Conservation (phyloP, 2,329 filamentous ascomycete species). For the Colletotrichum somersetense region DNA sequence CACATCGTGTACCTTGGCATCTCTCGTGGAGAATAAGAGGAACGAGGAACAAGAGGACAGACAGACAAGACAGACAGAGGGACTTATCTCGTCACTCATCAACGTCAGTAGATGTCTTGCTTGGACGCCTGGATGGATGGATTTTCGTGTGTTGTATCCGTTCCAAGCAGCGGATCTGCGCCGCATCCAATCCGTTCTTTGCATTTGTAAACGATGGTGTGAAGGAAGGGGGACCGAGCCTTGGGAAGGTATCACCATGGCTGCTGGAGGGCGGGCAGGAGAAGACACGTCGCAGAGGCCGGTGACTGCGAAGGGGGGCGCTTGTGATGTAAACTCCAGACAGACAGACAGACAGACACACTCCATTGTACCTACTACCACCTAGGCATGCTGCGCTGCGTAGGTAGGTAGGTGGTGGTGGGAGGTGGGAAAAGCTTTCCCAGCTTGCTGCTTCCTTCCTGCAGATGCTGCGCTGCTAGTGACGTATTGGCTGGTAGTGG, state of each 20-base stretch:
- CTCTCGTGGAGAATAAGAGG: neutral
- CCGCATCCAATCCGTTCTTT: conserved; percentile 25
- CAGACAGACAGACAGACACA: too few species aligned
- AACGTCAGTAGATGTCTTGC: neutral
- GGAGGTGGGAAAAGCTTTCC: neutral
- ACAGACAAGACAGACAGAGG: neutral
- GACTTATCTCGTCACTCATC: neutral
- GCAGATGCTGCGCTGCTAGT: conserved; percentile 13
- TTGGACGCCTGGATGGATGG: neutral
- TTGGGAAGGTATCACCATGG: neutral
- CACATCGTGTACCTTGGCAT: neutral
- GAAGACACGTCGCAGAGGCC: neutral
- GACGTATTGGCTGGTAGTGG: conserved; percentile 27
- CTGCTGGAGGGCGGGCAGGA: neutral
- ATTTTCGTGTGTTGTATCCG: conserved; percentile 17
- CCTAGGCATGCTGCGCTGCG: too few species aligned
- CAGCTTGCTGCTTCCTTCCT: conserved; percentile 18
- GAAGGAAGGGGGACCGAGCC: conserved; percentile 30
- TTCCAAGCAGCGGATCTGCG: conserved; percentile 26
- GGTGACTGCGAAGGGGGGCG: neutral
- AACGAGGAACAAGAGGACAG: too few species aligned
- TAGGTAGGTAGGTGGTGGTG: too few species aligned
- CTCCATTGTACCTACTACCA: too few species aligned
- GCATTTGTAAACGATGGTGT: conserved; percentile 37
- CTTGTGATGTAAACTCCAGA: conserved; percentile 8